Evolutionary conservation across 1,284 basidiomycete species (phyloP).

Genomic region (Ceratobasidium sp.): DNA sequence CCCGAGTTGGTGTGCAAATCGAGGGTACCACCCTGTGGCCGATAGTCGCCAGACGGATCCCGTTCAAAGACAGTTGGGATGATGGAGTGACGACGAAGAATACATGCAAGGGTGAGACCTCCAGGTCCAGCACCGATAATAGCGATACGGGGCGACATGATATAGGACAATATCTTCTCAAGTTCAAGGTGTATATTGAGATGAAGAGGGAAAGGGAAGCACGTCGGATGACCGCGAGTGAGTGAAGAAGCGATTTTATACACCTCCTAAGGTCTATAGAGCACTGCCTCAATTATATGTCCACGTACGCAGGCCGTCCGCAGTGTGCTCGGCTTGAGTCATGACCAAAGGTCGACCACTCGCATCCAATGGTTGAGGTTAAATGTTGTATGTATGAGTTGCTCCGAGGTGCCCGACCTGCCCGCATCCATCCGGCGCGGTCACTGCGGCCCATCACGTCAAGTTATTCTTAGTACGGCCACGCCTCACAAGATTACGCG

Average conservation of each 20-base stretch:
- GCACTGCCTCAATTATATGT: no score
- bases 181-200: not conserved
- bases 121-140: constrained; percentile 53
- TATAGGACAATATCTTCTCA: not conserved
- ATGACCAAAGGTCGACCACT: no score
- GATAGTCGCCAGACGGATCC: constrained; percentile 46
- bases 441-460: not conserved
- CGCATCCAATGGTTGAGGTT: no score
- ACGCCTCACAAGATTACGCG: not conserved
- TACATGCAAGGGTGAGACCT: constrained; percentile 52
- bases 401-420: not conserved
- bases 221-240: no score
- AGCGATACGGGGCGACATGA: constrained; percentile 42
- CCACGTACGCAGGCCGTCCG: no score
- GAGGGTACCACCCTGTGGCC: constrained; percentile 52
- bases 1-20: constrained; percentile 53
- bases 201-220: not conserved
- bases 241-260: no score
- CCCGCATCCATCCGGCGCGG: not conserved
- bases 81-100: constrained; percentile 48
- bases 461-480: not conserved
- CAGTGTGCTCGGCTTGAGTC: no score
- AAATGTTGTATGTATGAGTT: no score
- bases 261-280: no score
- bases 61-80: constrained; percentile 50